Evolutionary conservation across 768 basidiomycete genomes (phyloP).

Genomic region (Termitomyces heimii): DNA sequence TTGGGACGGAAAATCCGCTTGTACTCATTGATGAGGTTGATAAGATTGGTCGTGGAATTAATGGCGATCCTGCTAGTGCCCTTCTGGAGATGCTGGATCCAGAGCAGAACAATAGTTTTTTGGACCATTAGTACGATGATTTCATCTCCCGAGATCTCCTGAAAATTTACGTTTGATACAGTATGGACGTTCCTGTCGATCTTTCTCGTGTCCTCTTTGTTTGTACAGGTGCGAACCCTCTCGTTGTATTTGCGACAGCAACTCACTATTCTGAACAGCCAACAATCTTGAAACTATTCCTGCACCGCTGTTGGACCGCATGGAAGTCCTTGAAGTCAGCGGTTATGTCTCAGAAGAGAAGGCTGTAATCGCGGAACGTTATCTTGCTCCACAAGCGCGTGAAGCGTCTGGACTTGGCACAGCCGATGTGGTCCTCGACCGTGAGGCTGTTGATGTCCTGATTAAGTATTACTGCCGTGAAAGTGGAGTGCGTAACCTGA

Average conservation of each 20-base stretch:
- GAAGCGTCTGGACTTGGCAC: constrained; percentile 82
- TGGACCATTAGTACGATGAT: constrained; percentile 86
- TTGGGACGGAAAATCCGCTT: constrained; percentile 90
- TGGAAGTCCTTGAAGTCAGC: constrained; percentile 94
- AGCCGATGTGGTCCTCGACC: constrained; percentile 77
- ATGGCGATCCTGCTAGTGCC: constrained; percentile 90
- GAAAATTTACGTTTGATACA: constrained; percentile 22
- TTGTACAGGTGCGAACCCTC: constrained; percentile 52
- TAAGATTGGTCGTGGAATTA: constrained; percentile 88
- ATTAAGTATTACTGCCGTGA: constrained; percentile 98
- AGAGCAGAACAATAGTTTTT: constrained; percentile 91
- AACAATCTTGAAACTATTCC: constrained; percentile 93
- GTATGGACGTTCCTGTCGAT: constrained; percentile 96
- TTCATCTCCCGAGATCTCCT: not conserved
- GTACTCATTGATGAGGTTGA: constrained; percentile 96
- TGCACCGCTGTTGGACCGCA: constrained; percentile 87
- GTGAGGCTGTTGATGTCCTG: constrained; percentile 73
- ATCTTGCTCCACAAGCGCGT: constrained; percentile 90
- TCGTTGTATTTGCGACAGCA: not conserved
- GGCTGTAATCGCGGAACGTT: constrained; percentile 77
- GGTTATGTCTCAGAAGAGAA: constrained; percentile 96
- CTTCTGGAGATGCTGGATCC: constrained; percentile 91
- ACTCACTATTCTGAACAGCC: constrained; percentile 33
- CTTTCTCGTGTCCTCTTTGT: constrained; percentile 95
- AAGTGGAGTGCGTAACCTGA: constrained; percentile 92